Evolutionary conservation across 1,284 basidiomycete genomes (phyloP).

Genomic region (Vanrija pseudolonga): DNA sequence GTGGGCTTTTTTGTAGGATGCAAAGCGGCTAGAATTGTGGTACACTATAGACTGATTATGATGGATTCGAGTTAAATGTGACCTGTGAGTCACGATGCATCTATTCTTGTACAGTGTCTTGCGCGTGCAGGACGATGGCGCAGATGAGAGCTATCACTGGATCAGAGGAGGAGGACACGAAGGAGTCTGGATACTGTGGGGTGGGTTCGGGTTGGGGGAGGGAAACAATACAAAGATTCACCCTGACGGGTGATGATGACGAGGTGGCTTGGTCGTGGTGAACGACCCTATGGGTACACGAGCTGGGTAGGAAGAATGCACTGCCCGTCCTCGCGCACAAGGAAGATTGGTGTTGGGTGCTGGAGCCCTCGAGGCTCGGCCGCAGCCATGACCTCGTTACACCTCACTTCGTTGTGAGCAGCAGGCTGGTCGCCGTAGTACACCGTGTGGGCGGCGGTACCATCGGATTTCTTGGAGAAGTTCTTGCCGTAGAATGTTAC

Average conservation of each 20-base stretch:
- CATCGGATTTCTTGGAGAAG: constrained; percentile 73
- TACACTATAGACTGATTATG: too few species aligned
- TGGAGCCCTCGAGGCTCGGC: constrained; percentile 37
- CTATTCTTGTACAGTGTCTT: constrained; percentile 2
- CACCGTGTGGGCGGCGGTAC: constrained; percentile 53
- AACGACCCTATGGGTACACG: constrained; percentile 60
- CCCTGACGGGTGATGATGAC: not conserved
- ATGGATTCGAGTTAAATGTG: too few species aligned
- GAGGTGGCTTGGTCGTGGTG: not conserved
- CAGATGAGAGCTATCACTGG: too few species aligned
- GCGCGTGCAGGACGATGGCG: too few species aligned
- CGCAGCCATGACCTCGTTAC: constrained; percentile 59
- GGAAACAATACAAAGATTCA: too few species aligned
- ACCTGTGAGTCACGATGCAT: not conserved
- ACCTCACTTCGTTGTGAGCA: constrained; percentile 79
- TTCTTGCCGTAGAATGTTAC: constrained; percentile 71
- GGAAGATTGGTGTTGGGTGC: constrained; percentile 66
- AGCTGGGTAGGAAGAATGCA: constrained; percentile 79
- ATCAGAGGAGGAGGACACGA: not conserved
- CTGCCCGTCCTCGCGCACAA: constrained; percentile 83
- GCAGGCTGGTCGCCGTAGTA: constrained; percentile 88
- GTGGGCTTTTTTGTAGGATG: too few species aligned
- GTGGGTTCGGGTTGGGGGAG: not conserved
- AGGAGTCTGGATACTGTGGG: not conserved
- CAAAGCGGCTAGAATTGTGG: too few species aligned